Evolutionary conservation across 2,329 filamentous ascomycete genomes (phyloP).

Genomic region (Dryadomyces quercus-mongolicae): DNA sequence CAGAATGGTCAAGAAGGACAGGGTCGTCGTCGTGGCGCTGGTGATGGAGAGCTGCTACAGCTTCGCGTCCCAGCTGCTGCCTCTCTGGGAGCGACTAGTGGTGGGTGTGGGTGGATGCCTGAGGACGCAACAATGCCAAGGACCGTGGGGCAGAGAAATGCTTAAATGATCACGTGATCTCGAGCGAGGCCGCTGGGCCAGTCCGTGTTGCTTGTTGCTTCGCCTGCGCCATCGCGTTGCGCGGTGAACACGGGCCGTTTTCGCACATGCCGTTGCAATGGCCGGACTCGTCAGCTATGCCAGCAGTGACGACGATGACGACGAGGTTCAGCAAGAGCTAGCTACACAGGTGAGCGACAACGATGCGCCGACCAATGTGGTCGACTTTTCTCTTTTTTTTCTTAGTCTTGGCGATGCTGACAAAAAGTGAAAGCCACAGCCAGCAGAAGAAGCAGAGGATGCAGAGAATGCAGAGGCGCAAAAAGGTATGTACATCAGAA

Average conservation of each 20-base stretch:
- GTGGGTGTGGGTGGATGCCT: constrained; percentile 4
- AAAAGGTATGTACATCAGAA: no score
- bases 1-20: no score
- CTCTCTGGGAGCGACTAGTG: constrained; percentile 6
- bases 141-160: neutral
- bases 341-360: neutral
- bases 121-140: neutral
- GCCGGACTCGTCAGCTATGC: constrained; percentile 36
- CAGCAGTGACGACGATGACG: constrained; percentile 39
- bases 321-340: constrained; percentile 8
- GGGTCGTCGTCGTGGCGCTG: neutral
- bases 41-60: constrained; percentile 6
- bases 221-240: no score
- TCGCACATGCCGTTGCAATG: constrained; percentile 17
- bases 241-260: no score
- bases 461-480: no score
- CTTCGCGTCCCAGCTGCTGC: constrained; percentile 18
- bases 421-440: no score
- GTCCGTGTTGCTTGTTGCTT: no score
- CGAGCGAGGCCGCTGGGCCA: no score
- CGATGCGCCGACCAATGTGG: neutral
- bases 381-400: no score
- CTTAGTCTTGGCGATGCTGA: no score
- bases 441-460: no score
- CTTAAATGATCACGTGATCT: neutral